Evolutionary conservation across 768 basidiomycete genomes (phyloP), one percentile per base, ranked within the genome.

Genomic region (Hemileccinum rubropunctum): DNA sequence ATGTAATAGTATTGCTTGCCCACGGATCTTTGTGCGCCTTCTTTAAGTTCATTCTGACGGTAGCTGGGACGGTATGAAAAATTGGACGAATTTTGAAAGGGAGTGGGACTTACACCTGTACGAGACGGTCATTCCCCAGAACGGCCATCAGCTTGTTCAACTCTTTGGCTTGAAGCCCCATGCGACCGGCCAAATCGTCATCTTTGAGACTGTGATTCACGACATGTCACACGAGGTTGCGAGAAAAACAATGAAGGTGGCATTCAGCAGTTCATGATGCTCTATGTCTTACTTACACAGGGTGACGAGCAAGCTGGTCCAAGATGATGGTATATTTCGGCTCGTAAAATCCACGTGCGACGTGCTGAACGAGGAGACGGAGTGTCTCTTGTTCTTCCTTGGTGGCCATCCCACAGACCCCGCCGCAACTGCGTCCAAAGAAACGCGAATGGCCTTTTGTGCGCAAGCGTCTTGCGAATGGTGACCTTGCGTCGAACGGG

Each of bases 1-100:
- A 99, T 89, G 71, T 91, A 98, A 75, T 91, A 99, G 75, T 98
- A 99, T 62, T 91, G 87, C 61, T 87, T 85, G 54, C 87, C 88
- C 52, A 88, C 86, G 52, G 88, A 86, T 52, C 95, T 84, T 67
- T 88, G 87, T 38, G 88, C 88, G 45, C 88, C 89, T 65, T 93
- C 91, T 65, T 91, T 90, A 58, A 93, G 80, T 71, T 95, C 92
- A 54, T 93, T 93, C 63, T 93, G 91, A 37, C 91, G 87, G 64
- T 91, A 87, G 41, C 91, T 95, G 60, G 10, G 43, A 51, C 30
- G 14, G n/a, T 14, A 21, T 52, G 37, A 58, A 33, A 48, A 50
- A 11, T 7, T 36, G 44, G 27, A 52, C 8, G 39, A 38, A 8
- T 3, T 2, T n/a, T 35, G 26, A 4, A 30, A 43, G 28, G 14